These are phyloP conservation scores for Annulohypoxylon moriforme DNA, from an alignment of 495 filamentous ascomycete genomes.

Conservation along the genomic window DNA sequence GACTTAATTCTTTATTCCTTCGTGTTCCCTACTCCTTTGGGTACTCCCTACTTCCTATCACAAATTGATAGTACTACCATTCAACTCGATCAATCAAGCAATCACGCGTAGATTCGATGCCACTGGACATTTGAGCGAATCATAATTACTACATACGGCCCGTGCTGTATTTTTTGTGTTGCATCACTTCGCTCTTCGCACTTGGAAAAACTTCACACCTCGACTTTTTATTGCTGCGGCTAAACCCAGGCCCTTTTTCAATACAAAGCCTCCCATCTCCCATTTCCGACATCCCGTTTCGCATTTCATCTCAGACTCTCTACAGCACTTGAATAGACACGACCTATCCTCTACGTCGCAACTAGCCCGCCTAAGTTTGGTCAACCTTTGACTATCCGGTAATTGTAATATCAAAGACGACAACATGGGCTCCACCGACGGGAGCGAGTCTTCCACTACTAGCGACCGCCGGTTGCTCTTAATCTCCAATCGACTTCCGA, in stretches of 20 bases:
- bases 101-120: conserved; percentile 22
- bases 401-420: background rate
- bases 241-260: conserved; percentile 17
- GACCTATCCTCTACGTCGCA: background rate
- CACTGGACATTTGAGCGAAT: conserved; percentile 32
- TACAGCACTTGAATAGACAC: background rate
- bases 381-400: background rate
- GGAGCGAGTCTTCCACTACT: conserved; percentile 38
- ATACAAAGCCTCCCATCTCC: conserved; percentile 4
- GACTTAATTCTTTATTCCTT: background rate
- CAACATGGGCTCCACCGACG: conserved; percentile 42
- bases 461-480: conserved; percentile 72
- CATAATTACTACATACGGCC: conserved; percentile 18
- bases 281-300: background rate
- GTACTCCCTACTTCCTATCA: conserved; percentile 13
- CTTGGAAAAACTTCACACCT: conserved; percentile 11
- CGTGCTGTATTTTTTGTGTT: conserved; percentile 21
- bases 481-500: conserved; percentile 92
- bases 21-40: background rate
- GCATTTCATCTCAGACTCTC: background rate
- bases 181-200: conserved; percentile 7
- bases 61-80: conserved; percentile 16
- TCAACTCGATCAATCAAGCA: conserved; percentile 31
- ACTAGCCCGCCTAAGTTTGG: background rate
- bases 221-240: conserved; percentile 22